Percentiles rank a stretch among this genome's conserved stretches.
Conservation (phyloP, 495 filamentous ascomycete genomes). For the Aspergillus baeticus region DNA sequence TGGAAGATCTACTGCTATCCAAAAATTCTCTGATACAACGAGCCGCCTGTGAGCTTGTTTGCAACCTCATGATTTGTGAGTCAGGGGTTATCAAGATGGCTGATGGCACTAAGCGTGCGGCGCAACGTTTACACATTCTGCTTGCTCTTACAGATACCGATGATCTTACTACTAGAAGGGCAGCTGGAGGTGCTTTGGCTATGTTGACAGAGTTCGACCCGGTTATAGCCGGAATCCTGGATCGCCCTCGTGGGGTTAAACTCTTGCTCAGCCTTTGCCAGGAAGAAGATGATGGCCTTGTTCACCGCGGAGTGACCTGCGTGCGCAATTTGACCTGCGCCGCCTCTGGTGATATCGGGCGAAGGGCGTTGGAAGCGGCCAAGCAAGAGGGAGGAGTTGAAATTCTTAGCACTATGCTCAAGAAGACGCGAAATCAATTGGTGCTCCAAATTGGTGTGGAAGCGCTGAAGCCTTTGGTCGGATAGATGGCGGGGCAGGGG, state of each 20-base stretch:
- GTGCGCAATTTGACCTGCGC: constrained; percentile 51
- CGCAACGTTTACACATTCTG: constrained; percentile 74
- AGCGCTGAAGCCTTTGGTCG: constrained; percentile 59
- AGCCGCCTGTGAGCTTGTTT: constrained; percentile 84
- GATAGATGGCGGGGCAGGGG: constrained; percentile 22
- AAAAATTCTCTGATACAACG: constrained; percentile 74
- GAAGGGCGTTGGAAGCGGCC: constrained; percentile 38
- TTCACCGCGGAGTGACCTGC: constrained; percentile 76
- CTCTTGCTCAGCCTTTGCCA: constrained; percentile 70
- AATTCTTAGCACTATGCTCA: constrained; percentile 59
- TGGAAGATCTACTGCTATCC: constrained; percentile 82
- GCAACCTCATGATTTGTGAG: constrained; percentile 84
- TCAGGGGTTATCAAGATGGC: constrained; percentile 73
- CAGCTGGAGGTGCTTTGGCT: constrained; percentile 85
- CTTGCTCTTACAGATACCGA: constrained; percentile 85
- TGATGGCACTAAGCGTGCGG: constrained; percentile 63
- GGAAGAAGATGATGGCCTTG: constrained; percentile 72
- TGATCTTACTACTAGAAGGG: constrained; percentile 73
- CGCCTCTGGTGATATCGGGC: constrained; percentile 41
- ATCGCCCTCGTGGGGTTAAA: constrained; percentile 64
- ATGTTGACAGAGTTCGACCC: constrained; percentile 75
- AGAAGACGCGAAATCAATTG: constrained; percentile 59
- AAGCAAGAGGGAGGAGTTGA: constrained; percentile 54
- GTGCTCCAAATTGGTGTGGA: constrained; percentile 65
- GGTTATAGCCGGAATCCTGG: constrained; percentile 65